phyloP scores from a whole-genome alignment of 768 basidiomycete genomes.

The Xerocomellus amylosporus region DNA sequence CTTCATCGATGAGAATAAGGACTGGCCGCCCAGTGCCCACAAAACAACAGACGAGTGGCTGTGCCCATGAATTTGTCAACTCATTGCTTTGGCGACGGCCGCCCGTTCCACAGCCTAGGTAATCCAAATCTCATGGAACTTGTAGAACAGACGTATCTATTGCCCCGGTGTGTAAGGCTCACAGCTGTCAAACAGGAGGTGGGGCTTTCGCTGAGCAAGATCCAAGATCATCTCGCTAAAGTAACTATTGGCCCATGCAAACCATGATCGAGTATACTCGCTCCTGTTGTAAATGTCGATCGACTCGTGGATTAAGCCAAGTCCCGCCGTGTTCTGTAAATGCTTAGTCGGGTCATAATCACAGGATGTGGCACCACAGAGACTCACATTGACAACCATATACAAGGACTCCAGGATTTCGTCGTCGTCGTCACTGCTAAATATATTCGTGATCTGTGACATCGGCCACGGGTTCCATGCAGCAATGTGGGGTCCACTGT shows the following conservation, averaged over 20 bases:
- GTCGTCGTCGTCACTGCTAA: conserved; percentile 67
- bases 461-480: conserved; percentile 81
- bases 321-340: conserved; percentile 62
- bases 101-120: not conserved
- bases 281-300: conserved; percentile 56
- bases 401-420: conserved; percentile 66
- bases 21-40: not conserved
- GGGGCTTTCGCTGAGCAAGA: conserved; percentile 69
- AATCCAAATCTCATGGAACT: not conserved
- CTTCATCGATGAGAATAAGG: conserved; percentile 10
- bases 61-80: conserved; percentile 3
- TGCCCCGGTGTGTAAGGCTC: conserved; percentile 56
- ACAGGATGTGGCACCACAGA: not conserved
- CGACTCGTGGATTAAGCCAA: conserved; percentile 79
- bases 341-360: not conserved
- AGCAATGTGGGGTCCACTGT: conserved; percentile 71
- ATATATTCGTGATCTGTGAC: conserved; percentile 74
- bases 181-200: conserved; percentile 55
- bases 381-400: conserved; percentile 62
- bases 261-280: conserved; percentile 71
- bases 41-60: conserved; percentile 20
- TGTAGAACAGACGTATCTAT: conserved; percentile 15
- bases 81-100: not conserved
- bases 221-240: conserved; percentile 82
- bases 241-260: conserved; percentile 83